Evolutionary conservation across 2,329 filamentous ascomycete species (phyloP).

Genomic region (Grosmannia serpens): DNA sequence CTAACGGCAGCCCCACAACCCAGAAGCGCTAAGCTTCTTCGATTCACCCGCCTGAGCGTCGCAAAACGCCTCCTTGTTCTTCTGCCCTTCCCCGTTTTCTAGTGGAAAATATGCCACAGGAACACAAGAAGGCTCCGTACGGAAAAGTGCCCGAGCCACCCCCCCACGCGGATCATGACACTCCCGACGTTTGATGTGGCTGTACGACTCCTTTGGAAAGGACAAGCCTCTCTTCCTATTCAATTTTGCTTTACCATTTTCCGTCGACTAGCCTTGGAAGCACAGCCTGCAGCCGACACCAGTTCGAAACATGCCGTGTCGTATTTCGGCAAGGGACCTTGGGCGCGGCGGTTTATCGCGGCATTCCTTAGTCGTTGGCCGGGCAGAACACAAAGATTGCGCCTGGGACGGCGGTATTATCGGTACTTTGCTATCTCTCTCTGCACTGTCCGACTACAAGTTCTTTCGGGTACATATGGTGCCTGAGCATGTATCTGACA

Average conservation of each 20-base stretch:
- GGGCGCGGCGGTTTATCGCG: no score
- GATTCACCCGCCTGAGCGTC: not conserved
- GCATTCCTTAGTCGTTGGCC: not conserved
- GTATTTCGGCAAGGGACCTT: no score
- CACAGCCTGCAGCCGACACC: no score
- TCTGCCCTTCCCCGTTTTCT: no score
- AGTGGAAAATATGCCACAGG: not conserved
- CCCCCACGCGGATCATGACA: not conserved
- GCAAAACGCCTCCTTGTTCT: not conserved
- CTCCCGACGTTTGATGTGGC: not conserved
- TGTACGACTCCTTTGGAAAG: not conserved
- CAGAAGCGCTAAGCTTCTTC: constrained; percentile 5
- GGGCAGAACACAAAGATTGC: no score
- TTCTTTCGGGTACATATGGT: no score
- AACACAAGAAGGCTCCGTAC: no score
- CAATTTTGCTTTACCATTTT: no score
- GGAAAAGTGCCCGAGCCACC: not conserved
- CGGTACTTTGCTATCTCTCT: not conserved
- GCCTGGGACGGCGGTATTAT: no score
- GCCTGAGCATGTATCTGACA: not conserved
- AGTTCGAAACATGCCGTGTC: no score
- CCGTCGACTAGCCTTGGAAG: no score
- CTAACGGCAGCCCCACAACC: constrained; percentile 1
- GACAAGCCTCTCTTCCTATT: not conserved
- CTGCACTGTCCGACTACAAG: not conserved